phyloP scores from a whole-genome alignment of 2,329 filamentous ascomycete genomes.

The Penicillium sp. region DNA sequence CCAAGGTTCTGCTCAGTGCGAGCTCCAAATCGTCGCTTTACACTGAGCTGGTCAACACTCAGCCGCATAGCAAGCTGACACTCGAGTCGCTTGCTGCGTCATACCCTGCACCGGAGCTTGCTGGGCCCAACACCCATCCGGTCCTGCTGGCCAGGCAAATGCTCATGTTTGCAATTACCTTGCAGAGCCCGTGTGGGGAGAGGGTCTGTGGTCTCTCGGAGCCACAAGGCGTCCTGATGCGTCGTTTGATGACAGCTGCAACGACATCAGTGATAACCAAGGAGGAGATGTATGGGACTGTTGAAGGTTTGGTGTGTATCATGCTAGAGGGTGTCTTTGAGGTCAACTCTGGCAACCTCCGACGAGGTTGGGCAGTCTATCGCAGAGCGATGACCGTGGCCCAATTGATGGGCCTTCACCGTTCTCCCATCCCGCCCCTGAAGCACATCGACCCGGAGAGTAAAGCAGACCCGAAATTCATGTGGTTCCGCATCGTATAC shows the following conservation, averaged over 20 bases:
- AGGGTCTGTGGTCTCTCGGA: constrained; percentile 21
- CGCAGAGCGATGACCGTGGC: constrained; percentile 40
- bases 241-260: constrained; percentile 16
- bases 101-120: constrained; percentile 4
- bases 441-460: constrained; percentile 12
- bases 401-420: constrained; percentile 43
- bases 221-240: constrained; percentile 7
- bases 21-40: constrained; percentile 7
- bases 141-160: constrained; percentile 35
- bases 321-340: constrained; percentile 41
- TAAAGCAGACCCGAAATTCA: constrained; percentile 16
- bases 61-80: constrained; percentile 16
- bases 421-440: constrained; percentile 14
- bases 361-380: constrained; percentile 36
- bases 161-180: constrained; percentile 31
- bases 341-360: constrained; percentile 38
- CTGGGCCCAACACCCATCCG: constrained; percentile 26
- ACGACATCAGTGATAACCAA: constrained; percentile 32
- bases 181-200: constrained; percentile 23
- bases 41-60: constrained; percentile 9
- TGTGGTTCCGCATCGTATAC: constrained; percentile 41
- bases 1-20: constrained; percentile 13
- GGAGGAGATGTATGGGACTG: constrained; percentile 32
- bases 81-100: constrained; percentile 7
- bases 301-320: constrained; percentile 44